Evolutionary conservation across 768 basidiomycete species (phyloP).

Genomic region (Tricholoma terreum): DNA sequence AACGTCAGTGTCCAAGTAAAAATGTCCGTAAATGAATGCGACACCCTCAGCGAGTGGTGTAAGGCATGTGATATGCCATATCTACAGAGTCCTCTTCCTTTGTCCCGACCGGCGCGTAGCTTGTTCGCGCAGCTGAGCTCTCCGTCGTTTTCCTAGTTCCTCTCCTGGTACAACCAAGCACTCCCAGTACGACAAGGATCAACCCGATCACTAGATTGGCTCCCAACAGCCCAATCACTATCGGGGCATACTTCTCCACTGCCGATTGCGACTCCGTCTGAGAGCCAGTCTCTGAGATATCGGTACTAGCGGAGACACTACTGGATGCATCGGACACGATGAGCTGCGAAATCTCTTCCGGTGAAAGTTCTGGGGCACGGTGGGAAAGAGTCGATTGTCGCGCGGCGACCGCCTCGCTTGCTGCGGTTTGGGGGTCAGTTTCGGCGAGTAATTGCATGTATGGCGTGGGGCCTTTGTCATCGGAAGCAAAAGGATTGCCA

Average conservation of each 20-base stretch:
- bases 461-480: slow-evolving; percentile 23
- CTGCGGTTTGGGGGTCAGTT: slow-evolving; percentile 33
- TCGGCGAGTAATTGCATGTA: slow-evolving; percentile 40
- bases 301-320: neutral
- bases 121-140: neutral
- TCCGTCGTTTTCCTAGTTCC: slow-evolving; percentile 6
- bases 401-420: slow-evolving; percentile 25
- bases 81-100: slow-evolving; percentile 1
- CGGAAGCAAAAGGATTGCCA: slow-evolving; percentile 25
- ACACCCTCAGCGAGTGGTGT: neutral
- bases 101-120: neutral
- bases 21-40: no score
- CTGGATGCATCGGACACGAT: slow-evolving; percentile 8
- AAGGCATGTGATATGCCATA: neutral
- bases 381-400: slow-evolving; percentile 23
- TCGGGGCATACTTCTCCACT: slow-evolving; percentile 22
- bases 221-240: slow-evolving; percentile 24
- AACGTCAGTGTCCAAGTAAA: no score
- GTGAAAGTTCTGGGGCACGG: slow-evolving; percentile 26
- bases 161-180: slow-evolving; percentile 24
- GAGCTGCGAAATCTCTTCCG: slow-evolving; percentile 17
- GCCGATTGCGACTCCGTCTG: slow-evolving; percentile 9
- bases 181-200: slow-evolving; percentile 20
- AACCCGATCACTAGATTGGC: slow-evolving; percentile 26
- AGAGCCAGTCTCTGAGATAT: slow-evolving; percentile 9